Percentiles rank a stretch among this genome's conserved stretches.
Evolutionary conservation across 2,329 filamentous ascomycete species (phyloP).

Genomic region (Pseudocercospora cruenta): DNA sequence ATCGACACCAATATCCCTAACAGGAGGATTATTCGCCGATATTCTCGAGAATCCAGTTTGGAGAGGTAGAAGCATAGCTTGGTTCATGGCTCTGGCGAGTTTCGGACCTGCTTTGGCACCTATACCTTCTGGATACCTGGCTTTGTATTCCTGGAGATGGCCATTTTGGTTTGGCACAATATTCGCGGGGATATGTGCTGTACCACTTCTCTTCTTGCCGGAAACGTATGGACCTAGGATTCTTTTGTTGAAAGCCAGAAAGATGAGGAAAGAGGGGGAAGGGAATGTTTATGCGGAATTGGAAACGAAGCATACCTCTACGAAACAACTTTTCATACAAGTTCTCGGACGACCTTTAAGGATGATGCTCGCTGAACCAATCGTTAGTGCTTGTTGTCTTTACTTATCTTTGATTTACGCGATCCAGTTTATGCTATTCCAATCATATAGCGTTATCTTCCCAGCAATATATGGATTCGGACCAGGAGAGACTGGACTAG

Average conservation of each 20-base stretch:
- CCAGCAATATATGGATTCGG: slow-evolving; percentile 22
- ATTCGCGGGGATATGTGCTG: slow-evolving; percentile 14
- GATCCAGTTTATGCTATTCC: slow-evolving; percentile 57
- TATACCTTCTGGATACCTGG: slow-evolving; percentile 21
- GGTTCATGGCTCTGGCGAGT: slow-evolving; percentile 25
- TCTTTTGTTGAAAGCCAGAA: slow-evolving; percentile 50
- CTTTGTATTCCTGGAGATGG: slow-evolving; percentile 22
- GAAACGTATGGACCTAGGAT: slow-evolving; percentile 49
- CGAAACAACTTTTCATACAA: slow-evolving; percentile 64
- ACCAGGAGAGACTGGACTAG: slow-evolving; percentile 21
- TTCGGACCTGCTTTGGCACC: slow-evolving; percentile 21
- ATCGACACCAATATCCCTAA: slow-evolving; percentile 24
- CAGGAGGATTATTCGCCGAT: slow-evolving; percentile 25
- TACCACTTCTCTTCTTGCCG: slow-evolving; percentile 38
- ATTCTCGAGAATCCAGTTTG: slow-evolving; percentile 21
- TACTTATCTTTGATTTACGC: slow-evolving; percentile 65
- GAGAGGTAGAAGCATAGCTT: slow-evolving; percentile 22
- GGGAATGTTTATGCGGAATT: slow-evolving; percentile 60
- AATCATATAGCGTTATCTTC: slow-evolving; percentile 22
- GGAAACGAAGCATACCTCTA: slow-evolving; percentile 62
- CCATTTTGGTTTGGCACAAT: slow-evolving; percentile 26
- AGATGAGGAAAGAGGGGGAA: slow-evolving; percentile 56
- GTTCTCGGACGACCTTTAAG: slow-evolving; percentile 69
- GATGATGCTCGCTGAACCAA: slow-evolving; percentile 70
- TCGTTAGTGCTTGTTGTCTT: slow-evolving; percentile 72